A percentile compares a stretch with the other conserved stretches of the same genome.
These are phyloP conservation scores for Ulota crispa DNA, from an alignment of 225 moss, liverwort and hornwort genomes.

Conservation along the genomic window DNA sequence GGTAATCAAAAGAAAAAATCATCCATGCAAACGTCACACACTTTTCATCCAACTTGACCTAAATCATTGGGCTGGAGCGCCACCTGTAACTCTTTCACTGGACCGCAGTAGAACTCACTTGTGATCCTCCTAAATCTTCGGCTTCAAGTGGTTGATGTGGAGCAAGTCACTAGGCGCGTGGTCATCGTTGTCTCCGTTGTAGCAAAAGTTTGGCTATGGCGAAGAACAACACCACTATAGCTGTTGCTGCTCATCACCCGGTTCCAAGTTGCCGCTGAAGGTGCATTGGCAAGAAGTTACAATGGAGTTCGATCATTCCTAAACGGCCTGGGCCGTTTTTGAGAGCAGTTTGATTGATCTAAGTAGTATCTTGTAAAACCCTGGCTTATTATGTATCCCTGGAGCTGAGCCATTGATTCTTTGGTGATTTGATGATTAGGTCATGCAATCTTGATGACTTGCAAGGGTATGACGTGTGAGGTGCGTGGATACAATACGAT, in stretches of 20 bases:
- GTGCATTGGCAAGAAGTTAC: neutral
- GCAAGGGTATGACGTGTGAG: neutral
- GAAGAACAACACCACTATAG: neutral
- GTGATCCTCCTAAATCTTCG: too few relatives aligned
- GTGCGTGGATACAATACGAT: neutral
- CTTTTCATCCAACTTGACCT: too few relatives aligned
- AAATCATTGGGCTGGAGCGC: too few relatives aligned
- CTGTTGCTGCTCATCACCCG: neutral
- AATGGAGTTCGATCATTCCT: neutral
- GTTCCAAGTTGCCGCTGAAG: neutral
- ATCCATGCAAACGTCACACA: too few relatives aligned
- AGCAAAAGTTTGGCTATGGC: neutral
- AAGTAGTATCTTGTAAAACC: neutral
- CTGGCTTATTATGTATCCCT: neutral
- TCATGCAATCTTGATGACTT: neutral
- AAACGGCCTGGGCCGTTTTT: neutral
- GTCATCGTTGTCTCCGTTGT: neutral
- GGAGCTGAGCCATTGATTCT: neutral
- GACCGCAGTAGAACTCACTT: too few relatives aligned
- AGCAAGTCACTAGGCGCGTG: neutral
- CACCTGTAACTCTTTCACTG: too few relatives aligned
- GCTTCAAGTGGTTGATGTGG: too few relatives aligned
- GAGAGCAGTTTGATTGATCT: neutral
- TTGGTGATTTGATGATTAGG: neutral
- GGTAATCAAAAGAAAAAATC: too few relatives aligned